Conservation (phyloP, 176 grass and related monocot species). For the Raddia guianensis region DNA sequence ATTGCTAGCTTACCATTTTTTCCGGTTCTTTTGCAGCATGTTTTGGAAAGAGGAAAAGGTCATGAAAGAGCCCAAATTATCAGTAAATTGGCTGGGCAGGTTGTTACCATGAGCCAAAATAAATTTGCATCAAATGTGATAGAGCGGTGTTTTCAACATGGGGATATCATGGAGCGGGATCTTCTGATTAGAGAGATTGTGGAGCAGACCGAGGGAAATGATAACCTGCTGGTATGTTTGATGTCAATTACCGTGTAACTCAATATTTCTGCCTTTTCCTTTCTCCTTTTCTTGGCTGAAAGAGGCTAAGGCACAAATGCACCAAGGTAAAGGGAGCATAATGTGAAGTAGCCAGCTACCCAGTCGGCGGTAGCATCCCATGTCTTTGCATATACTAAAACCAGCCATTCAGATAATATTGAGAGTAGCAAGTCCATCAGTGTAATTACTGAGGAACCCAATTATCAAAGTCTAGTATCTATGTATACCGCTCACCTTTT, state of each 20-base stretch:
- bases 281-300: background rate
- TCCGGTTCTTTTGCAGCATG: conserved; percentile 66
- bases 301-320: background rate
- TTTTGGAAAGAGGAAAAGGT: conserved; percentile 74
- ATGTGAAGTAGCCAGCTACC: background rate
- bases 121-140: conserved; percentile 97
- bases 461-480: background rate
- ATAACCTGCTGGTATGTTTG: conserved; percentile 76
- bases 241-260: background rate
- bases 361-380: background rate
- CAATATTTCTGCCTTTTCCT: background rate
- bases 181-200: conserved; percentile 77
- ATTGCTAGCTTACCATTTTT: conserved; percentile 21
- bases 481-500: background rate
- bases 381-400: background rate
- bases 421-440: background rate
- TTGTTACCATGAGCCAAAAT: conserved; percentile 95
- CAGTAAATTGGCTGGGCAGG: conserved; percentile 71
- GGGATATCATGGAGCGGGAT: conserved; percentile 61
- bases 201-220: conserved; percentile 87
- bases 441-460: background rate
- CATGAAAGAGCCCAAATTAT: conserved; percentile 86
- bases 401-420: conserved; percentile 6
- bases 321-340: background rate
- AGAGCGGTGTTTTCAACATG: conserved; percentile 94